Conservation (phyloP, 1,139 yeast genomes). For the Kurtzmaniella quercitrusa region DNA sequence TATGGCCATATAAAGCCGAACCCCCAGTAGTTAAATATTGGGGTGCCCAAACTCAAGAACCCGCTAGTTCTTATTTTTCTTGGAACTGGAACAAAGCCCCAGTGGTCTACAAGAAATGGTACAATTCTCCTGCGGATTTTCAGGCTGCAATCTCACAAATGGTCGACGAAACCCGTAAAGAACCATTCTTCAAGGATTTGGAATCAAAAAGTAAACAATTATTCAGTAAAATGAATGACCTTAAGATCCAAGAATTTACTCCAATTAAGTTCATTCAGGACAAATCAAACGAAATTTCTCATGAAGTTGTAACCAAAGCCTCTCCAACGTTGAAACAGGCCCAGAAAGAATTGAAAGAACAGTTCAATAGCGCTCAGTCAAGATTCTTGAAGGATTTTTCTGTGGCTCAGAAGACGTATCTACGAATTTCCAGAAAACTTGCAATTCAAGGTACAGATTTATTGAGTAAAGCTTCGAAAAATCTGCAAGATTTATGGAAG, state of each 20-base stretch:
- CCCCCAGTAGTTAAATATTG: neutral
- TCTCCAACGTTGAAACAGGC: neutral
- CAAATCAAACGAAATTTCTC: neutral
- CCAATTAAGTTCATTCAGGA: neutral
- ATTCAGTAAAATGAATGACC: neutral
- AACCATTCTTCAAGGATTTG: neutral
- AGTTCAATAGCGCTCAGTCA: too few relatives aligned
- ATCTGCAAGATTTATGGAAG: neutral
- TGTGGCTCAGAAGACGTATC: too few relatives aligned
- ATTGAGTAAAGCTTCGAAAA: neutral
- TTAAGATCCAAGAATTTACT: neutral
- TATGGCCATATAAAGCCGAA: neutral
- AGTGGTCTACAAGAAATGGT: neutral
- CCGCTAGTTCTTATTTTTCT: neutral
- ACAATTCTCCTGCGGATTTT: slow-evolving; percentile 1
- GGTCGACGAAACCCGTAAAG: neutral
- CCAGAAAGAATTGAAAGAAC: too few relatives aligned
- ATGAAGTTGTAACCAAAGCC: neutral
- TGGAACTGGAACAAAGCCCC: neutral
- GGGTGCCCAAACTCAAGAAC: neutral
- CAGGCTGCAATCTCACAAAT: slow-evolving; percentile 1
- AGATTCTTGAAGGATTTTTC: too few relatives aligned
- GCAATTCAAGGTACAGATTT: neutral
- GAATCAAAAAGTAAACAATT: neutral
- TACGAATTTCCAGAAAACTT: neutral